Evolutionary conservation across 768 basidiomycete genomes (phyloP), one percentile per base, ranked within the genome.

Genomic region (Termitomyces sp.): DNA sequence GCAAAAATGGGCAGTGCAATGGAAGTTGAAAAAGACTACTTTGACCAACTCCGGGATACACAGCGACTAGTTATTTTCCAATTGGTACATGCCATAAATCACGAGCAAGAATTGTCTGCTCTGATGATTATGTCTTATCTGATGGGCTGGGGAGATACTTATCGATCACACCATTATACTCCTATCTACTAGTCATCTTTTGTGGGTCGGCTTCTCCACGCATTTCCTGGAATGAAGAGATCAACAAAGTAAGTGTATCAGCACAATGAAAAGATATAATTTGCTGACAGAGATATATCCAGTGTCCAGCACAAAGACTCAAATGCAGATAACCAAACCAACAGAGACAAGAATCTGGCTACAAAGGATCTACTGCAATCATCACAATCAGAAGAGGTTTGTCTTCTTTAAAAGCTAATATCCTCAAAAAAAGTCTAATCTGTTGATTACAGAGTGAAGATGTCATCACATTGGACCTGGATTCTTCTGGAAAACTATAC

Each of bases 71-170:
- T 81, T 0, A 36, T 81, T 0, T 76, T 76, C 39, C 63, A 71
- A 0, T 45, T 76, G 0, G 63, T 72, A 1, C 60, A 80, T 63
- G 61, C 70, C 0, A 60, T 80, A 0, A 80, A 75, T 50, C 44
- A 63, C 0, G 71, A 79, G 51, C 78, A 79, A 58, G 80, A 81
- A 46, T 44, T 78, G 0, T 61, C 71, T 0, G 78, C 66, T 0
- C 76, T 76, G 1, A 73, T 77, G 72, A 75, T 81, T 0, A 71
- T 79, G 0, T 69, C 70, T 0, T 80, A 80, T 49, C 64, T 82
- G 0, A 79, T 81, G 79, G 77, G 76, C 2, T 80, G 76, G 77
- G 78, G 76, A 0, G 77, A 83, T 54, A 39, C 33, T 0, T 77
- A 71, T 32, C 24, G 24, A 0, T 81, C 77, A 0, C 81, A 83